Percentiles rank a stretch among this genome's conserved stretches.
These are phyloP conservation scores for Aspergillus nidulans DNA, from an alignment of 495 filamentous ascomycete genomes.

Conservation along the genomic window DNA sequence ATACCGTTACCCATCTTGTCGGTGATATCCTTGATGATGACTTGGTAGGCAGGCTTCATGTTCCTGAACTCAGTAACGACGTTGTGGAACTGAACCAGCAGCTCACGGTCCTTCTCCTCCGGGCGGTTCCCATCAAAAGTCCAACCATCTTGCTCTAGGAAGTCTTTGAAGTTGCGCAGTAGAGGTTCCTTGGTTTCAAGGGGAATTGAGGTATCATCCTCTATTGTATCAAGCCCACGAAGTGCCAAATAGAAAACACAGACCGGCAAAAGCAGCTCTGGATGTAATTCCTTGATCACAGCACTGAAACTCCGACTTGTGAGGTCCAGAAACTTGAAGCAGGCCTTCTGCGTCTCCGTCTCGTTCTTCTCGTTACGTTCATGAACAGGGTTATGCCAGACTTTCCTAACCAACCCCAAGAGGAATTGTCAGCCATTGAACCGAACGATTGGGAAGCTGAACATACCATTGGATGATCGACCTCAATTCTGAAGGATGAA, in stretches of 20 bases:
- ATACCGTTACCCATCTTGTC: conserved; percentile 96
- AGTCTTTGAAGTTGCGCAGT: conserved; percentile 72
- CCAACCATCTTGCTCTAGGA: conserved; percentile 82
- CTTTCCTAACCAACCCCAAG: conserved; percentile 59
- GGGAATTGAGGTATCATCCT: conserved; percentile 95
- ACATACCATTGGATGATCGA: conserved; percentile 88
- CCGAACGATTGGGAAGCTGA: not conserved
- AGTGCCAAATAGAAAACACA: conserved; percentile 91
- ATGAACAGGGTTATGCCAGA: conserved; percentile 93
- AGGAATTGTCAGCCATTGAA: conserved; percentile 13
- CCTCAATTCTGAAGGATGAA: conserved; percentile 76
- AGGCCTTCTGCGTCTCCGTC: conserved; percentile 63
- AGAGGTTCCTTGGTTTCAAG: conserved; percentile 79
- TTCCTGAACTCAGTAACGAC: conserved; percentile 85
- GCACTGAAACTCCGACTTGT: conserved; percentile 91
- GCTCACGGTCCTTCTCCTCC: conserved; percentile 87
- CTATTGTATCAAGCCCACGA: conserved; percentile 89
- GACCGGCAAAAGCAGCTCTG: conserved; percentile 85
- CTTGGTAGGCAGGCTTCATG: conserved; percentile 77
- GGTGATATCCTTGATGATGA: conserved; percentile 90
- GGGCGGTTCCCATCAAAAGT: conserved; percentile 80
- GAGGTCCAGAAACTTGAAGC: conserved; percentile 80
- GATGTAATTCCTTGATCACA: conserved; percentile 93
- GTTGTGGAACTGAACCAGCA: conserved; percentile 86
- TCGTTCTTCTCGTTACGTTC: conserved; percentile 74